Evolutionary conservation across 257 asterid species (phyloP).

Genomic region (Solanum megistacrolobum): DNA sequence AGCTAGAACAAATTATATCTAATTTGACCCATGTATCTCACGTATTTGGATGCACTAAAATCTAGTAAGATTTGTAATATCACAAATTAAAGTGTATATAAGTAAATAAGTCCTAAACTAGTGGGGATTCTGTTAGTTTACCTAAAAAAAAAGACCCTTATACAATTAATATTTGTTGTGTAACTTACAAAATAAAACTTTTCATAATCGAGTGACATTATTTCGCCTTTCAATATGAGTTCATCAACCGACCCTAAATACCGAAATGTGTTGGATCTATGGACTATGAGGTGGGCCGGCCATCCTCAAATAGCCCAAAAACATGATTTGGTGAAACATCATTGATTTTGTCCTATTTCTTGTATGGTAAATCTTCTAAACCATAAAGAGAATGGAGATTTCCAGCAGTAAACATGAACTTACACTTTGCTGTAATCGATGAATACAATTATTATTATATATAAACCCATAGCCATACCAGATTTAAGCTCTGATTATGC

Average conservation of each 20-base stretch:
- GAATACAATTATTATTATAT: background rate
- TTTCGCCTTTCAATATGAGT: background rate
- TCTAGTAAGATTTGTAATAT: too few species aligned
- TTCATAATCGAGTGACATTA: background rate
- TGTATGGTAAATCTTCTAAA: background rate
- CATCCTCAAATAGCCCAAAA: background rate
- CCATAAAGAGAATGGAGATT: background rate
- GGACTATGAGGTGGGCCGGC: background rate
- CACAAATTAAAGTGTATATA: too few species aligned
- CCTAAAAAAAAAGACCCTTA: background rate
- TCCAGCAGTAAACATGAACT: background rate
- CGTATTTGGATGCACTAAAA: too few species aligned
- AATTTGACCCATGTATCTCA: background rate
- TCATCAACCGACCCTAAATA: too few species aligned
- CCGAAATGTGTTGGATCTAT: background rate
- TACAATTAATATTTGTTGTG: background rate
- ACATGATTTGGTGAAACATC: background rate
- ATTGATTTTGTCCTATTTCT: background rate
- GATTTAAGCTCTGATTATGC: constrained; percentile 36
- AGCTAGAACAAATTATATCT: too few species aligned
- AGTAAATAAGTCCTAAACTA: too few species aligned
- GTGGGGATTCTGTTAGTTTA: background rate
- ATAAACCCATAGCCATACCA: background rate
- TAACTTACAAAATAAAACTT: too few species aligned
- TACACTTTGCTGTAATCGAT: background rate